A percentile compares a stretch with the other conserved stretches of the same genome.
phyloP scores from a whole-genome alignment of 2,329 filamentous ascomycete genomes.

The Fusarium floridanum region DNA sequence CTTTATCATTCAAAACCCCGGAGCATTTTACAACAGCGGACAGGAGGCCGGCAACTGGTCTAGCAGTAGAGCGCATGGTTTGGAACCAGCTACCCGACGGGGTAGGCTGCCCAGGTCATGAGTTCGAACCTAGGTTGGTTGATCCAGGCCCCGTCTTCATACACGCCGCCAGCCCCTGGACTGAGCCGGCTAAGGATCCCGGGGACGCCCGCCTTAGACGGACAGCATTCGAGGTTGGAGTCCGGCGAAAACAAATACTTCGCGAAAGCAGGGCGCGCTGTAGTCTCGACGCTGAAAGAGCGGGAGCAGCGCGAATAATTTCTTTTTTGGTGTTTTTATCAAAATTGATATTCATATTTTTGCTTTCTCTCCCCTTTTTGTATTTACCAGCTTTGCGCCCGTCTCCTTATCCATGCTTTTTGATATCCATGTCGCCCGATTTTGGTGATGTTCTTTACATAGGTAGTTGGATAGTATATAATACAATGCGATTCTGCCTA shows the following conservation, averaged over 20 bases:
- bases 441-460: neutral
- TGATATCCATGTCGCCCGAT: neutral
- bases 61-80: slow-evolving; percentile 3
- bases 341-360: neutral
- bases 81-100: slow-evolving; percentile 6
- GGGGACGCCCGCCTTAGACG: slow-evolving; percentile 19
- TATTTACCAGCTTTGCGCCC: neutral
- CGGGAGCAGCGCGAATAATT: slow-evolving; percentile 27
- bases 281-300: slow-evolving; percentile 42
- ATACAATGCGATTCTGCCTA: neutral
- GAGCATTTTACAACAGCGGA: slow-evolving; percentile 16
- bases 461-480: neutral
- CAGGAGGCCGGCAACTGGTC: slow-evolving; percentile 9
- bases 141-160: slow-evolving; percentile 27
- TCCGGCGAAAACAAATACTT: slow-evolving; percentile 46
- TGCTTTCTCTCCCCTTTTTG: neutral
- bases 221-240: slow-evolving; percentile 36
- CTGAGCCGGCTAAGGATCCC: neutral
- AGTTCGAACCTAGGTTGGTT: slow-evolving; percentile 11
- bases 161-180: slow-evolving; percentile 42
- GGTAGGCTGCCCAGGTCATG: slow-evolving; percentile 8
- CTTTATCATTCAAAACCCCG: slow-evolving; percentile 18
- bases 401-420: neutral
- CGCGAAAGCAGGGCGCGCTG: slow-evolving; percentile 48
- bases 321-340: neutral